These are phyloP conservation scores for Paraconiothyrium brasiliense DNA, from an alignment of 2,329 filamentous ascomycete species.

Conservation along the genomic window DNA sequence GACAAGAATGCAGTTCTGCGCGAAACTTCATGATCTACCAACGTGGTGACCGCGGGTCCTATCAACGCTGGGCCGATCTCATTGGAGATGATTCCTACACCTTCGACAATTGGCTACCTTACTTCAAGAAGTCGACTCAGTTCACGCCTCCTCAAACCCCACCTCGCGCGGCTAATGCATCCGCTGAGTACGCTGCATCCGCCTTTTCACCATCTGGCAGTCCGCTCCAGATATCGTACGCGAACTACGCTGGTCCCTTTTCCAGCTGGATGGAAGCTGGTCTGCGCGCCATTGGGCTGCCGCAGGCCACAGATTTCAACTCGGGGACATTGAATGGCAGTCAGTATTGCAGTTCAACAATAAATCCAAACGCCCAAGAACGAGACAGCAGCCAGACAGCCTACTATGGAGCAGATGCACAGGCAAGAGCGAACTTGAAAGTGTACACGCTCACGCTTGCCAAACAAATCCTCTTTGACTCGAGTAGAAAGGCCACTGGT, in stretches of 20 bases:
- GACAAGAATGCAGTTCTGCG: too few species aligned
- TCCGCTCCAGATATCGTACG: neutral
- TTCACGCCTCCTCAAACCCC: neutral
- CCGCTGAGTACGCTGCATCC: neutral
- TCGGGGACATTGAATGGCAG: neutral
- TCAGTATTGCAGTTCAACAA: neutral
- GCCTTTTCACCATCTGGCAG: neutral
- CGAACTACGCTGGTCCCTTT: slow-evolving; percentile 2
- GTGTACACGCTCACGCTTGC: slow-evolving; percentile 7
- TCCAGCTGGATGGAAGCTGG: neutral
- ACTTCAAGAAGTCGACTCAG: neutral
- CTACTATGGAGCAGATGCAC: neutral
- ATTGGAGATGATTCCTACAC: neutral
- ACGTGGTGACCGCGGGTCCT: too few species aligned
- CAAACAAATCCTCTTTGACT: slow-evolving; percentile 9
- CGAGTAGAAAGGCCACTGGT: neutral
- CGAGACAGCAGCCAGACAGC: neutral
- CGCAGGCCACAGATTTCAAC: neutral
- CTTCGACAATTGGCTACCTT: neutral
- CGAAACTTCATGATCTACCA: too few species aligned
- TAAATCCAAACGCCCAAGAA: neutral
- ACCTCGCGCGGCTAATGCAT: neutral
- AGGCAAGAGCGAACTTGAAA: slow-evolving; percentile 3
- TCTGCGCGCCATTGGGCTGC: neutral
- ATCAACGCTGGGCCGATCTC: neutral